Conservation (phyloP, 2,329 filamentous ascomycete species). For the Thielaviopsis musarum region DNA sequence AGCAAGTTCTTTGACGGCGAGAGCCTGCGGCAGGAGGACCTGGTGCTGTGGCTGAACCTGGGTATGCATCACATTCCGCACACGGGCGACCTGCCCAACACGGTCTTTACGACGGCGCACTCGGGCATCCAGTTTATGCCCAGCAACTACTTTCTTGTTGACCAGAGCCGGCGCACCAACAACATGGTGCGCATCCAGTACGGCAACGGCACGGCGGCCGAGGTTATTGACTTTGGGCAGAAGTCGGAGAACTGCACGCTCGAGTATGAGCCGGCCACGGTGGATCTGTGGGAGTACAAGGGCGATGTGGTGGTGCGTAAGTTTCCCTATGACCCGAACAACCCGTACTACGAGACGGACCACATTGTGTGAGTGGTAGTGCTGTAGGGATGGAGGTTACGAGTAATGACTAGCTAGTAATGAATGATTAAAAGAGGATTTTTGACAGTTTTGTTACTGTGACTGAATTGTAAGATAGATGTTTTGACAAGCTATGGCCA, state of each 20-base stretch:
- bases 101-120: slow-evolving; percentile 19
- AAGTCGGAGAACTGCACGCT: slow-evolving; percentile 18
- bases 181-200: slow-evolving; percentile 23
- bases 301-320: slow-evolving; percentile 15
- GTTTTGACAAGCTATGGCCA: no score
- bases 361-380: slow-evolving; percentile 6
- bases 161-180: slow-evolving; percentile 18
- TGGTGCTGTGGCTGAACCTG: slow-evolving; percentile 35
- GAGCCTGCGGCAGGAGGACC: slow-evolving; percentile 15
- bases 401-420: no score
- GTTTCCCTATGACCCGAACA: slow-evolving; percentile 13
- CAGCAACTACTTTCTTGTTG: slow-evolving; percentile 17
- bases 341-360: slow-evolving; percentile 12
- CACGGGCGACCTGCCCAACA: slow-evolving; percentile 21
- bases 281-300: slow-evolving; percentile 19
- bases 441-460: no score
- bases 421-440: no score
- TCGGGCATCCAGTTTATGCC: slow-evolving; percentile 20
- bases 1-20: slow-evolving; percentile 23
- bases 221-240: slow-evolving; percentile 21
- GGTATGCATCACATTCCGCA: slow-evolving; percentile 43
- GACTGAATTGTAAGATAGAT: no score
- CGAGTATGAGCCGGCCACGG: slow-evolving; percentile 16
- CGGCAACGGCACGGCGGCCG: slow-evolving; percentile 18
- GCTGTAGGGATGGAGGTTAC: no score